phyloP scores from a whole-genome alignment of 2,329 filamentous ascomycete genomes.

The Colletotrichum plurivorum region DNA sequence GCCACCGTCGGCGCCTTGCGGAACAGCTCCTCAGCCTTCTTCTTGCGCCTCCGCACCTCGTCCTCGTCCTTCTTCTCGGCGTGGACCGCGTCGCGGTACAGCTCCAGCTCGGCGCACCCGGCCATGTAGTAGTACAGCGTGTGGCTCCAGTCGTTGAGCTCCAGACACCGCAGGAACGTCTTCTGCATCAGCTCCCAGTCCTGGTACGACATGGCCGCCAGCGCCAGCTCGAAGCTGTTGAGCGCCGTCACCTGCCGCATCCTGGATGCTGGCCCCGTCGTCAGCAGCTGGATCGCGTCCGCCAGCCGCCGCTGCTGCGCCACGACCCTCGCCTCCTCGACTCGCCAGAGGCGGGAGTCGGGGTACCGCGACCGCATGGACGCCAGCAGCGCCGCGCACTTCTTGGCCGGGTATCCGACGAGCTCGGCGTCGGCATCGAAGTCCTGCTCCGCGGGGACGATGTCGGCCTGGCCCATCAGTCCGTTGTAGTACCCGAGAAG shows the following conservation, averaged over 20 bases:
- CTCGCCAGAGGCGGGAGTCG: constrained; percentile 84
- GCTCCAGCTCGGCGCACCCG: constrained; percentile 82
- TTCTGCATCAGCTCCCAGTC: constrained; percentile 81
- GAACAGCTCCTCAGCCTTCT: constrained; percentile 78
- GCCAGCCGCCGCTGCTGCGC: constrained; percentile 77
- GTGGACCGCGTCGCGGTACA: constrained; percentile 77
- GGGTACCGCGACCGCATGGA: constrained; percentile 86
- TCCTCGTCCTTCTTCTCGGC: constrained; percentile 48
- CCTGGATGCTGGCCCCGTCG: constrained; percentile 71
- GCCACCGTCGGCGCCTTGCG: constrained; percentile 79
- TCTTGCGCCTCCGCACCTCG: constrained; percentile 70
- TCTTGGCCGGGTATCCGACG: constrained; percentile 79
- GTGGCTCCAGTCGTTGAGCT: constrained; percentile 92
- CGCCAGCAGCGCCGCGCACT: constrained; percentile 76
- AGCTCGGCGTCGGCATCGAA: constrained; percentile 68
- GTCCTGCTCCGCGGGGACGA: constrained; percentile 76
- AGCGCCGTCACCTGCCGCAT: constrained; percentile 92
- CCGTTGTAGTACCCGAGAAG: constrained; percentile 91
- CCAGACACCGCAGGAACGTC: constrained; percentile 80
- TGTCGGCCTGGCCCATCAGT: constrained; percentile 88
- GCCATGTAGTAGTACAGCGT: constrained; percentile 92
- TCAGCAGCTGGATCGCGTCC: constrained; percentile 77
- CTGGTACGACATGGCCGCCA: constrained; percentile 85
- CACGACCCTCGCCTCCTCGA: constrained; percentile 88
- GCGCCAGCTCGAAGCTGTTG: constrained; percentile 85